phyloP scores from a whole-genome alignment of 164 flowering plant species.

The Kingdonia uniflora region DNA sequence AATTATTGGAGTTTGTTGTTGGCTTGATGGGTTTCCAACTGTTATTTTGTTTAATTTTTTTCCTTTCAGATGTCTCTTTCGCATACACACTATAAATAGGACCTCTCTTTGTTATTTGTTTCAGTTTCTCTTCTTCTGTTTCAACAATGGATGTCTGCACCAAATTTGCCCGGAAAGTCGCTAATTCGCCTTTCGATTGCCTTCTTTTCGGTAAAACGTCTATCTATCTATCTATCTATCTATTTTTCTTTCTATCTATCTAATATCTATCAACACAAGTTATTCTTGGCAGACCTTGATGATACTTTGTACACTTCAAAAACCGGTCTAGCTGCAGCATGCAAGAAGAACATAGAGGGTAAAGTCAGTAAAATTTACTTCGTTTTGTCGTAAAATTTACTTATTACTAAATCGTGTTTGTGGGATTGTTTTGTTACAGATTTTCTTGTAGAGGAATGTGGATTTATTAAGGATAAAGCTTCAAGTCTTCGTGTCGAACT shows the following conservation, averaged over 20 bases:
- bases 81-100: too few species aligned
- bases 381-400: neutral
- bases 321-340: slow-evolving; percentile 46
- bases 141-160: slow-evolving; percentile 26
- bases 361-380: neutral
- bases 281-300: slow-evolving; percentile 58
- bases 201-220: slow-evolving; percentile 39
- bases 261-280: neutral
- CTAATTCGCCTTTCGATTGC: slow-evolving; percentile 40
- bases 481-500: slow-evolving; percentile 52
- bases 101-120: too few species aligned
- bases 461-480: slow-evolving; percentile 46
- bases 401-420: neutral
- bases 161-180: slow-evolving; percentile 12
- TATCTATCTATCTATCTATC: neutral
- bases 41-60: too few species aligned
- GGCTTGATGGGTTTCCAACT: too few species aligned
- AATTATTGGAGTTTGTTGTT: too few species aligned
- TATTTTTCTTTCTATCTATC: neutral
- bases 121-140: neutral
- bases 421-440: slow-evolving; percentile 24
- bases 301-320: slow-evolving; percentile 69
- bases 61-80: too few species aligned
- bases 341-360: slow-evolving; percentile 76
- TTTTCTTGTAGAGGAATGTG: slow-evolving; percentile 62